Evolutionary conservation across 2,329 filamentous ascomycete species (phyloP), one percentile per base, ranked within the genome.

Genomic region (Ceratocystis papillata): DNA sequence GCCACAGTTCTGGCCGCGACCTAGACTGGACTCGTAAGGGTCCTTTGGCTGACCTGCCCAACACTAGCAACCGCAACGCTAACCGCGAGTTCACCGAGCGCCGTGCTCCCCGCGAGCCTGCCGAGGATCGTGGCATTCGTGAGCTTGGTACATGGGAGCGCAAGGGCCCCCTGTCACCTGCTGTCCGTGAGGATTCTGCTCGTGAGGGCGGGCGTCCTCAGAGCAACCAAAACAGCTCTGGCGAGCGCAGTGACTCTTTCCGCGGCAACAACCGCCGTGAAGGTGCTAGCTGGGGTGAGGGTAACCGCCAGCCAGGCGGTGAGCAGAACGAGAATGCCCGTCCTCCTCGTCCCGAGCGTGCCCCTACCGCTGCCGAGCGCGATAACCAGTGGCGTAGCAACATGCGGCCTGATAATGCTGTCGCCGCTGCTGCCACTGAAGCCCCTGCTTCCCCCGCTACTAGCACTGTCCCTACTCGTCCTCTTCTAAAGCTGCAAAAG

Each of bases 11-110:
- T 69, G 82, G 81, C 69, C 88, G 92, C 72, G 91, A 96, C 71
- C 82, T 96, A 71, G 90, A 94, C 77, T 97, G 94, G 93, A 89
- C 88, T 72, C 89, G 94, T 74, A 94, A 92, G 77, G 94, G 94
- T 12, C 93, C 93, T 69, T 83, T 96, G 65, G 86, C 89, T 69
- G 88, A 91, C 71, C 77, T 88, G 37, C 86, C 88, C 60, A 76
- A 77, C 65, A 74, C 73, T 15, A 30, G 53, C 63, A 76, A 72
- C 46, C 72, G 74, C 61, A 75, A 84, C 66, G 77, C 79, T 15
- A 53, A 53, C 48, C 48, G 48, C 48, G 82, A 83, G 67, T 84
- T 67, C 65, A 25, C 61, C 25, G 65, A 87, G 69, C 84, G 83
- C 70, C 79, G 85, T 68, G 79, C 85, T 69, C 83, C 85, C 60